These are phyloP conservation scores for Colletotrichum sp. DNA, from an alignment of 2,329 filamentous ascomycete species.

Conservation along the genomic window DNA sequence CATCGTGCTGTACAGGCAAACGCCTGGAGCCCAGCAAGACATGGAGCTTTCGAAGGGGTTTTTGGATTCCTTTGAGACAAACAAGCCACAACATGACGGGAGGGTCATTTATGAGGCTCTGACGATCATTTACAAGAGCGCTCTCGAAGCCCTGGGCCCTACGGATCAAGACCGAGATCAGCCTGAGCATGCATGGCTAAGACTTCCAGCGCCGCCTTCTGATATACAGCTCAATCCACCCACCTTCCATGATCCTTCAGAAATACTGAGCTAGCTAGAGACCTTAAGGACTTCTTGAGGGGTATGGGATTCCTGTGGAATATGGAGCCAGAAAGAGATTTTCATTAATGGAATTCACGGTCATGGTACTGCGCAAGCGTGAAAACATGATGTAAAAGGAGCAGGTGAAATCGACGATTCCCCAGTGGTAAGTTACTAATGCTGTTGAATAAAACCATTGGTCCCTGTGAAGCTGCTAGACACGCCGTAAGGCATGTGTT, in stretches of 20 bases:
- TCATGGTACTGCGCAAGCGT: too few relatives aligned
- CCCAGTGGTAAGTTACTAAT: too few relatives aligned
- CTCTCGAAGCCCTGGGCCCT: rapidly evolving
- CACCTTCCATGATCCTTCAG: too few relatives aligned
- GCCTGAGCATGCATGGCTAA: rapidly evolving
- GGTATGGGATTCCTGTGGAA: too few relatives aligned
- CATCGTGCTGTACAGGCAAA: neutral
- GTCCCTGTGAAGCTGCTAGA: neutral
- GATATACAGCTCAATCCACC: too few relatives aligned
- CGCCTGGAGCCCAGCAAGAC: neutral
- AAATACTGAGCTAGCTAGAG: too few relatives aligned
- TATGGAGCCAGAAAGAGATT: too few relatives aligned
- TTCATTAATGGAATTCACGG: too few relatives aligned
- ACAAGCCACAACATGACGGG: neutral
- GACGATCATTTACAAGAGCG: neutral
- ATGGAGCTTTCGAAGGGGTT: neutral
- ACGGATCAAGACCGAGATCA: rapidly evolving
- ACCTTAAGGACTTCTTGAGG: too few relatives aligned
- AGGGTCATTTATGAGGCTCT: rapidly evolving
- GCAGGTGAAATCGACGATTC: too few relatives aligned
- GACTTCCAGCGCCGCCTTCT: rapidly evolving
- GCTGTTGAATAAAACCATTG: too few relatives aligned
- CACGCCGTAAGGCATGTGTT: neutral
- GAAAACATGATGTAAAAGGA: too few relatives aligned
- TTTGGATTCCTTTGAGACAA: rapidly evolving